Evolutionary conservation across 495 filamentous ascomycete genomes (phyloP), one percentile per base, ranked within the genome.

Genomic region (Chaetomidium leptoderma): DNA sequence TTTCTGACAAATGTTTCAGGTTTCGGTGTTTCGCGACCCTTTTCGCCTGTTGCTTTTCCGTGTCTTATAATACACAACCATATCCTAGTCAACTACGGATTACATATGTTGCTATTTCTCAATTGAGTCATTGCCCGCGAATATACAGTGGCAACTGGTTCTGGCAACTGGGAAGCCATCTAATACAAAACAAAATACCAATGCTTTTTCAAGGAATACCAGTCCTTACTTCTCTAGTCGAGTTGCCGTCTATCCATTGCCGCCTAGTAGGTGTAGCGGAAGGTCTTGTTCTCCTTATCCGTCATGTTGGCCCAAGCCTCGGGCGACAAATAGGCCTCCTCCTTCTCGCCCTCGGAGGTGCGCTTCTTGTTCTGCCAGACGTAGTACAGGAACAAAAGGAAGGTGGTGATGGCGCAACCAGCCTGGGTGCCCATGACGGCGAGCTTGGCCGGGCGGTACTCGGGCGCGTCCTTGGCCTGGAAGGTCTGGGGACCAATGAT

Each of bases 401-500:
- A 62, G 7, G 70, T 74, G 46, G 66, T 69, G 1, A 71, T 24
- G 4, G 66, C 68, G 53, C 68, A 71, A 16, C 60, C 68, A 21
- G 68, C 65, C 47, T 70, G 70, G 16, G 72, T 72, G 40, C 42
- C 70, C 65, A 72, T 68, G 43, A 86, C 77, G 0, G 81, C 72
- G 43, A 87, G 78, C 69, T 87, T 88, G 6, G 85, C 85, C 1
- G 83, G 83, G 10, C 66, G 77, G 62, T 83, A 86, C 6, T 79
- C 72, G 0, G 85, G 85, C 2, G 79, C 81, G 62, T 86, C 83
- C 10, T 62, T 67, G 0, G 74, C 77, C 60, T 80, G 81, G 68
- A 87, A 87, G 3, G 83, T 86, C 66, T 87, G 84, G 5, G 85
- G 85, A 0, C 85, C 82, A 63, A 87, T 85, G 59, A 87, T 85